These are phyloP conservation scores for Sclerotinia borealis DNA, from an alignment of 2,329 filamentous ascomycete genomes.

Conservation along the genomic window DNA sequence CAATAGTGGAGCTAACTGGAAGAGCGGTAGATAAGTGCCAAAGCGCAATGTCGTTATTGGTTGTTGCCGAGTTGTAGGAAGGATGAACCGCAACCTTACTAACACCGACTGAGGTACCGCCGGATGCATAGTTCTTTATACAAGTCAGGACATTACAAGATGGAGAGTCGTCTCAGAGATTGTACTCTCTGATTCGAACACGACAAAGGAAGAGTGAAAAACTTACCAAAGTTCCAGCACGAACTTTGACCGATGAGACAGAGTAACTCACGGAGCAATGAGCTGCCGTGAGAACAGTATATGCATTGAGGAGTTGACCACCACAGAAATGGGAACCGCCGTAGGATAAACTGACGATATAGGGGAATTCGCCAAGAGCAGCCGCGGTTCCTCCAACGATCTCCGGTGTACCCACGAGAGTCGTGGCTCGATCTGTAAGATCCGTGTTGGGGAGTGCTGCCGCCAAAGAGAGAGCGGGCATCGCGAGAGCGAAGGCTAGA, in stretches of 20 bases:
- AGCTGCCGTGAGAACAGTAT: slow-evolving; percentile 24
- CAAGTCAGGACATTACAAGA: slow-evolving; percentile 3
- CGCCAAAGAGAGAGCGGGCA: neutral
- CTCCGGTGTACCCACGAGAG: neutral
- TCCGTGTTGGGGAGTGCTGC: neutral
- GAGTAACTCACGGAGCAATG: slow-evolving; percentile 19
- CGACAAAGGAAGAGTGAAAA: neutral
- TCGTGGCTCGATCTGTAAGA: neutral
- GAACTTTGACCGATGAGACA: slow-evolving; percentile 19
- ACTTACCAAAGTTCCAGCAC: slow-evolving; percentile 22
- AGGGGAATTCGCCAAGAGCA: slow-evolving; percentile 21
- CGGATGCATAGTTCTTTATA: slow-evolving; percentile 18
- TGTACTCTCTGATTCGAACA: neutral
- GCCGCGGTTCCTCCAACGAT: slow-evolving; percentile 18
- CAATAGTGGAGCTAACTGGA: slow-evolving; percentile 15
- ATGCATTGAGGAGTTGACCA: slow-evolving; percentile 21
- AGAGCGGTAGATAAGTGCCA: slow-evolving; percentile 20
- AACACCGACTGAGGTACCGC: slow-evolving; percentile 17
- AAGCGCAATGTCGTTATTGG: slow-evolving; percentile 18
- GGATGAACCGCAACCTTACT: slow-evolving; percentile 17
- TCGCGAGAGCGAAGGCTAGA: neutral
- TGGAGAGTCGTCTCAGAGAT: too few relatives aligned
- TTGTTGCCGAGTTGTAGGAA: slow-evolving; percentile 13
- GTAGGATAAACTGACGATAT: slow-evolving; percentile 17
- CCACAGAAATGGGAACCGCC: slow-evolving; percentile 20